These are phyloP conservation scores for Syzygium aromaticum DNA, from an alignment of 345 rosid genomes.

Conservation along the genomic window DNA sequence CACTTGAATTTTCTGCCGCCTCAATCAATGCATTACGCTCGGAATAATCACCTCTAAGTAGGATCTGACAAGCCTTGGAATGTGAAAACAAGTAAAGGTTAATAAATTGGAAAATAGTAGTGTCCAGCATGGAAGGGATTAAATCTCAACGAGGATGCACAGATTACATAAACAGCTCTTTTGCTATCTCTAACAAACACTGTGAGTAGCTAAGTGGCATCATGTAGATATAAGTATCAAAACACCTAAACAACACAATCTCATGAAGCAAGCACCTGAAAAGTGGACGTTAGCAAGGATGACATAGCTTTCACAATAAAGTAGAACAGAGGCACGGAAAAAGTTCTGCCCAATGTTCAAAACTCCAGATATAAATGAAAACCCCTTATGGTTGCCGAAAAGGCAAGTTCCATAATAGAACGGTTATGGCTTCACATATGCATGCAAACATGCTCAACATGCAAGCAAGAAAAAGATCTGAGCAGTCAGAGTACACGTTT, in stretches of 20 bases:
- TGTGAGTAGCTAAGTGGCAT: not conserved
- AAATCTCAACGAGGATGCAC: not conserved
- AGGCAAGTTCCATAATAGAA: not conserved
- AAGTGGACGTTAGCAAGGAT: not conserved
- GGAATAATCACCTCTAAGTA: conserved; percentile 40
- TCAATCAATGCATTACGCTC: conserved; percentile 43
- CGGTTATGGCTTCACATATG: not conserved
- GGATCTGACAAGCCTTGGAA: conserved; percentile 64
- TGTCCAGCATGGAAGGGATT: not conserved
- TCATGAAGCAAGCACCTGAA: not conserved
- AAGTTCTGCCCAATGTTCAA: not conserved
- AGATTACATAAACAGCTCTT: not conserved
- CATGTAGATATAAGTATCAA: not conserved
- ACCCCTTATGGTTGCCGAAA: not conserved
- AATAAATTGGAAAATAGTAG: not conserved
- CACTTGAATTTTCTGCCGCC: conserved; percentile 41
- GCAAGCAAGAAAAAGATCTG: not conserved
- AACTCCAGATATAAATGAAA: not conserved
- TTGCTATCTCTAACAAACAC: not conserved
- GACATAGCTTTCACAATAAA: not conserved
- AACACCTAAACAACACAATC: not conserved
- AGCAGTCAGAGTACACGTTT: not conserved
- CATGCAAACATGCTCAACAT: not conserved
- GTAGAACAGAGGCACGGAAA: not conserved
- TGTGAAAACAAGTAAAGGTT: not conserved